Base-by-base conservation (phyloP, 768 basidiomycete species). In the Obba rivulosa region DNA sequence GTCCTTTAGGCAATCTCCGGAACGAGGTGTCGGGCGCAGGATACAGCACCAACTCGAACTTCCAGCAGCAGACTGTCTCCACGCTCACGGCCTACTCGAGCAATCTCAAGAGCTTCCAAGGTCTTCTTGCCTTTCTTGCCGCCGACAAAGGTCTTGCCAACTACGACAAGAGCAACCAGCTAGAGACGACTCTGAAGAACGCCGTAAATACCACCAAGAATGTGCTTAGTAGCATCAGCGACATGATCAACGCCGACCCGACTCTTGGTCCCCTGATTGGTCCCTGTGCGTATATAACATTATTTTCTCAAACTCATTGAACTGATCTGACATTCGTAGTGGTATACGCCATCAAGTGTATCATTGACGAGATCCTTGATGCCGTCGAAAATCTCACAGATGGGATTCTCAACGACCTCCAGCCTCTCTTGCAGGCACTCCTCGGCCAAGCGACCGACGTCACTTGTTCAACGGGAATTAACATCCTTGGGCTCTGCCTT, bases 271-370 rank as follows among this genome's bases (percentile, higher is more conserved):
- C 76, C 14, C 46, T 72, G 16, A 59, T 85, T 40, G 81, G 71
- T 21, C 79, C 80, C 3, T 70, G 83, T 86, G 57, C 64, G 79
- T 69, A 18, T 22, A 1, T 5, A 28, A 22, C 41, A 34, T 9
- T 41, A 4, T 25, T 51, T 41, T 41, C 21, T 42, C 45, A 3
- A 38, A 8, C 31, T 21, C 50, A 17, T 21, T 35, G 43, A 13
- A 48, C 42, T 35, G 16, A 16, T 25, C 7, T 34, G 38, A n/a
- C 34, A 37, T 50, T 24, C 20, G 21, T 43, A 86, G 84, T 78
- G 53, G 66, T 82, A 8, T 78, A 79, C 51, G 65, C 78, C 9
- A 58, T 83, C 61, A 85, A 87, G 59, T 85, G 85, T 57, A 50
- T 78, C 21, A 43, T 84, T 25, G 80, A 81, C 54, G 65, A 65